A percentile compares a stretch with the other conserved stretches of the same genome.
Conservation (phyloP, 306 rosid species). For the Pueraria montana region DNA sequence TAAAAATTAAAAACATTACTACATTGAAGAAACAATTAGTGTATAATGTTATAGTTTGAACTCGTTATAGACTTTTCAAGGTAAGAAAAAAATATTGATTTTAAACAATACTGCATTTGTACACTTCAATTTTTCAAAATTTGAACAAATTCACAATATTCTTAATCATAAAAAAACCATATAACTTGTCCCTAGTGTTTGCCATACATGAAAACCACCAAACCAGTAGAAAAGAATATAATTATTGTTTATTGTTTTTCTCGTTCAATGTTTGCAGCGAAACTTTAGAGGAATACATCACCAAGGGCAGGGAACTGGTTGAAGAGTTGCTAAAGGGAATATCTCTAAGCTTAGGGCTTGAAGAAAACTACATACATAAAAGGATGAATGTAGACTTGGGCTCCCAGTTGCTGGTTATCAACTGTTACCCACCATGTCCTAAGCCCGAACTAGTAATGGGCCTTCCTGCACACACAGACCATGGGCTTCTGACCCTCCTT, state of each 20-base stretch:
- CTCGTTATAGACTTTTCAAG: too few species aligned
- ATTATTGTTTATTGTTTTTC: not conserved
- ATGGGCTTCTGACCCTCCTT: slow-evolving; percentile 62
- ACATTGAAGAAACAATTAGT: too few species aligned
- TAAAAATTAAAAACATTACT: too few species aligned
- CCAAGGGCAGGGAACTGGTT: slow-evolving; percentile 42
- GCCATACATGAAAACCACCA: not conserved
- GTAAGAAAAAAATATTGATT: too few species aligned
- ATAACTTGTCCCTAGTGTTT: too few species aligned
- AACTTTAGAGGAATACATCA: slow-evolving; percentile 48
- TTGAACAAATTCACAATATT: too few species aligned
- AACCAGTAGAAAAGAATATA: not conserved
- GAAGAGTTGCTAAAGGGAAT: slow-evolving; percentile 64
- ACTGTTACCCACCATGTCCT: slow-evolving; percentile 75
- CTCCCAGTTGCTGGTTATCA: slow-evolving; percentile 51
- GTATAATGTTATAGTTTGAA: too few species aligned
- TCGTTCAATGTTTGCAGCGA: slow-evolving; percentile 47
- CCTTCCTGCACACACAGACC: slow-evolving; percentile 68
- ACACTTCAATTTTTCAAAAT: too few species aligned
- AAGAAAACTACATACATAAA: slow-evolving; percentile 47
- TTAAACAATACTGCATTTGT: too few species aligned
- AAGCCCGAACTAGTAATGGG: slow-evolving; percentile 65
- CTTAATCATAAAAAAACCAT: too few species aligned
- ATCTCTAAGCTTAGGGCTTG: slow-evolving; percentile 59
- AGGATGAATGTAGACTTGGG: slow-evolving; percentile 47